Percentiles rank a stretch among this genome's conserved stretches.
phyloP scores from a whole-genome alignment of 345 rosid genomes.

The Cardamine occulta region DNA sequence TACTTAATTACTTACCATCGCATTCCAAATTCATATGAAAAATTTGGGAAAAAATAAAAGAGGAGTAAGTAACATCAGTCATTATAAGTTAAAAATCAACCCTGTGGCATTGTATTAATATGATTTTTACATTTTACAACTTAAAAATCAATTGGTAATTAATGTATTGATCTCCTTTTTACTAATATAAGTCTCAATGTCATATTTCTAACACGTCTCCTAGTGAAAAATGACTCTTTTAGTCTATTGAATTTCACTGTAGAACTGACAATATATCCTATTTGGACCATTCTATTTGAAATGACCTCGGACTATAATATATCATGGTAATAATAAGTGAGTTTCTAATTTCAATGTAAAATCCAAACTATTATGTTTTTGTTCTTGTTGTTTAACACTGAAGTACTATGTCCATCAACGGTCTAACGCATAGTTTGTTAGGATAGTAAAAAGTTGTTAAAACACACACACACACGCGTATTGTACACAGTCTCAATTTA shows the following conservation, averaged over 20 bases:
- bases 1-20: not conserved
- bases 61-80: not conserved
- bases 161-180: not conserved
- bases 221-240: too few species aligned
- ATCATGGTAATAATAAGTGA: not conserved
- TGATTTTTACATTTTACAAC: not conserved
- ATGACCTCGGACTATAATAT: too few species aligned
- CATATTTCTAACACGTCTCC: not conserved
- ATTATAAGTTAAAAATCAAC: not conserved
- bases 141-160: too few species aligned
- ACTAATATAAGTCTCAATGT: not conserved
- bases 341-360: too few species aligned
- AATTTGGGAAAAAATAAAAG: not conserved
- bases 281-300: not conserved
- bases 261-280: not conserved
- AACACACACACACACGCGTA: not conserved
- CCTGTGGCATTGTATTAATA: not conserved
- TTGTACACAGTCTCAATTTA: not conserved
- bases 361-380: not conserved
- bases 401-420: not conserved
- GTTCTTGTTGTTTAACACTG: not conserved
- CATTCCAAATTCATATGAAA: not conserved
- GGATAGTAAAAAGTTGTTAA: not conserved
- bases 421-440: not conserved
- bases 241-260: too few species aligned